Percentiles rank a stretch among this genome's conserved stretches.
Evolutionary conservation across 2,329 filamentous ascomycete species (phyloP).

Genomic region (Monosporascus sp.): DNA sequence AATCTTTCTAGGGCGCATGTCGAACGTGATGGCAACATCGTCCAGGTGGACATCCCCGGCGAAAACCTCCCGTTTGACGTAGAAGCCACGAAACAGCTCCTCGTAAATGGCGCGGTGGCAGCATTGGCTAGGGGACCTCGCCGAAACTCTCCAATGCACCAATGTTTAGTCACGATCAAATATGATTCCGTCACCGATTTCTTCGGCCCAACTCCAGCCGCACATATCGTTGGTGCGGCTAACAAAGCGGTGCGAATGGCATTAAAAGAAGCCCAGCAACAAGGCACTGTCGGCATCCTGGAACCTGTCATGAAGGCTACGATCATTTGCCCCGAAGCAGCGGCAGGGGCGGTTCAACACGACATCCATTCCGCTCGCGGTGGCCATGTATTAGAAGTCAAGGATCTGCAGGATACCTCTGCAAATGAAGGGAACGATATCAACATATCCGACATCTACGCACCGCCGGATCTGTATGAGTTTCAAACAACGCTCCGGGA

Average conservation of each 20-base stretch:
- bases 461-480: conserved; percentile 78
- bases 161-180: conserved; percentile 63
- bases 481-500: conserved; percentile 51
- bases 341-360: conserved; percentile 75
- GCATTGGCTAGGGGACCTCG: conserved; percentile 81
- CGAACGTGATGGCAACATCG: conserved; percentile 67
- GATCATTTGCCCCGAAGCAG: conserved; percentile 78
- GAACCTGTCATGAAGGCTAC: conserved; percentile 91
- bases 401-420: conserved; percentile 63
- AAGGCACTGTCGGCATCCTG: conserved; percentile 61
- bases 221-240: conserved; percentile 62
- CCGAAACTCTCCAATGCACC: conserved; percentile 74
- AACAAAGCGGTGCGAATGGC: conserved; percentile 61
- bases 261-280: conserved; percentile 56
- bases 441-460: conserved; percentile 72
- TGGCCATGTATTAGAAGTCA: conserved; percentile 69
- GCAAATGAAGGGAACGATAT: conserved; percentile 52
- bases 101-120: conserved; percentile 76
- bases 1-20: conserved; percentile 36
- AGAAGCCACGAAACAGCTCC: conserved; percentile 49
- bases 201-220: conserved; percentile 59
- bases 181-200: conserved; percentile 62
- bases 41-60: conserved; percentile 46
- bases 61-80: conserved; percentile 39
- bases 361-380: conserved; percentile 72